Conservation (phyloP, 192 early-diverging fungal species). For the Linderina pennispora region DNA sequence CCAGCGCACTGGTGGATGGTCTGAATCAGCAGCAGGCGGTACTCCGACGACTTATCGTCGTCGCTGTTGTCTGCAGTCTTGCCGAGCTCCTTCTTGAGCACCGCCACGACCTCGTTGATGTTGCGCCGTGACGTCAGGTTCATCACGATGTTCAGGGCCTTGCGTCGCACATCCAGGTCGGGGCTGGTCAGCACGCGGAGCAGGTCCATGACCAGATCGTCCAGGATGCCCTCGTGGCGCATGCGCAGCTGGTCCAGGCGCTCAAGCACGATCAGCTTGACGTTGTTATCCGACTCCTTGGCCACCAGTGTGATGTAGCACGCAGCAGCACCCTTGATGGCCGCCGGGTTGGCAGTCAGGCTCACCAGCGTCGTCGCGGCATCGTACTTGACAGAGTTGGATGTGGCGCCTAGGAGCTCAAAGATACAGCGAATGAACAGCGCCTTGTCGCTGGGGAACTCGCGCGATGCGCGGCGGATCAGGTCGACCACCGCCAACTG, state of each 20-base stretch:
- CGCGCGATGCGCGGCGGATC: slow-evolving; percentile 86
- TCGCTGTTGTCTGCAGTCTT: slow-evolving; percentile 91
- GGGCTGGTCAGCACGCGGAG: slow-evolving; percentile 85
- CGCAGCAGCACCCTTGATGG: slow-evolving; percentile 87
- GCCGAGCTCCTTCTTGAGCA: slow-evolving; percentile 94
- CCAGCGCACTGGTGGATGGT: slow-evolving; percentile 95
- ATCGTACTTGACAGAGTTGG: slow-evolving; percentile 94
- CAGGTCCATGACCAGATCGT: slow-evolving; percentile 96
- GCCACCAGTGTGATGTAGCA: slow-evolving; percentile 88
- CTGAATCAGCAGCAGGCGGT: slow-evolving; percentile 92
- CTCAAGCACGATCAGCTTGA: slow-evolving; percentile 94
- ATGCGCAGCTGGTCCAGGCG: slow-evolving; percentile 78
- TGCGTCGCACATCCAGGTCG: slow-evolving; percentile 91
- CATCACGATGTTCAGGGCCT: slow-evolving; percentile 80
- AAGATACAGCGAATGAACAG: slow-evolving; percentile 91
- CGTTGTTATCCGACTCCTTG: slow-evolving; percentile 96
- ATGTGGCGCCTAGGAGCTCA: slow-evolving; percentile 70
- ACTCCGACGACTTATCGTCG: slow-evolving; percentile 72
- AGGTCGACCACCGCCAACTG: slow-evolving; percentile 93
- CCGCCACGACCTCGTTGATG: slow-evolving; percentile 84
- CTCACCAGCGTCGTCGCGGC: slow-evolving; percentile 89
- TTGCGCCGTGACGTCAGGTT: slow-evolving; percentile 89
- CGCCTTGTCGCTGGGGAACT: slow-evolving; percentile 78
- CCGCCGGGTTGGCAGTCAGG: slow-evolving; percentile 80
- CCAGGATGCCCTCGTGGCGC: slow-evolving; percentile 83